Evolutionary conservation across 2,329 filamentous ascomycete genomes (phyloP), one percentile per base, ranked within the genome.

Genomic region (Fusarium palustre): DNA sequence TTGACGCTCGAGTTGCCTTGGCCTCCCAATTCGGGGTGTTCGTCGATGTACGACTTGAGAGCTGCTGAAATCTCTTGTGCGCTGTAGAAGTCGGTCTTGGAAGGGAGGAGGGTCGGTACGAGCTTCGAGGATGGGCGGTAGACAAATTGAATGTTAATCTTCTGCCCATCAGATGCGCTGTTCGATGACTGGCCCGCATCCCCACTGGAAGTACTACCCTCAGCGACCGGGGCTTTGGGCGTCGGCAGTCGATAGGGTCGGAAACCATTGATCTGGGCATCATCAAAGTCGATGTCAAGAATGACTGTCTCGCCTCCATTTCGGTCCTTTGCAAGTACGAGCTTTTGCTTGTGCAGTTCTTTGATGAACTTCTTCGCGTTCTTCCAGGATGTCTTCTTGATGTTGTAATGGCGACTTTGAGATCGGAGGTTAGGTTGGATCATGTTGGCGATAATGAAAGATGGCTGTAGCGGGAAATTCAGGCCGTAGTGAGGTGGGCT

Each of bases 311-410:
- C 70, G 1, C 70, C 70, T 4, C 70, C 70, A 3, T 73, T 73
- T 3, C 70, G 46, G 11, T 73, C 70, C 20, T 73, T 73, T 0
- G 70, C 64, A 12, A 66, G 68, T 1, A 68, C 59, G 7, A 73
- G 28, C 0, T 42, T 28, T 1, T 39, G 20, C 50, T 73, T 73
- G 13, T 70, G 59, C 4, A 73, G 30, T 31, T 73, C 59, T 25
- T 73, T 73, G 38, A 73, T 73, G 31, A 73, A 73, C 25, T 72
- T 73, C 11, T 73, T 73, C 7, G 59, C 59, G 7, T 68, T 73
- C 25, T 73, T 73, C 70, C 70, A 73, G 1, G 70, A 73, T 4
- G 70, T 73, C 43, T 72, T 73, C 45, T 73, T 73, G 62, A 73
- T 70, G 24, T 42, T 68, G 54, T 73, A 73, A 25, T 67, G 54